Percentiles rank a stretch among this genome's conserved stretches.
phyloP scores from a whole-genome alignment of 2,329 filamentous ascomycete genomes.

The Byssoonygena ceratinophila region DNA sequence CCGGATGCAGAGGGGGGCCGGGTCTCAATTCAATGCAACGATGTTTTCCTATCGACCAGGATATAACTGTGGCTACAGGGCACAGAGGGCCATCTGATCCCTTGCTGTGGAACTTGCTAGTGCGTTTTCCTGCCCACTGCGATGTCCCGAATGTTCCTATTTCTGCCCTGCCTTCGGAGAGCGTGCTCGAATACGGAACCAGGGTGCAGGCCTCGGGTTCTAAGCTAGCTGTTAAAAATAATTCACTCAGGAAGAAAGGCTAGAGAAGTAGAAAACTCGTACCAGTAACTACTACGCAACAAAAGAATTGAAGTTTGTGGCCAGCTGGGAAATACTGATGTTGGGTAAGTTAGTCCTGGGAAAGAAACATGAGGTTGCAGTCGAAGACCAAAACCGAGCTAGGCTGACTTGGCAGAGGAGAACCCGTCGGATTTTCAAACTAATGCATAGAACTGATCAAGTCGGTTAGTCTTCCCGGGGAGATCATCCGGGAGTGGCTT shows the following conservation, averaged over 20 bases:
- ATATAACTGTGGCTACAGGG: neutral
- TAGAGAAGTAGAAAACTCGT: neutral
- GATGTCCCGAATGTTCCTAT: neutral
- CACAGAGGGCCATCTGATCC: neutral
- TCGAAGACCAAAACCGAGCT: neutral
- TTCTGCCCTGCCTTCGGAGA: neutral
- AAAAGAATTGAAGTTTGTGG: neutral
- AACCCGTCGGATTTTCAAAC: no score
- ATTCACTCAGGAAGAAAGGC: neutral
- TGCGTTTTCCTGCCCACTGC: neutral
- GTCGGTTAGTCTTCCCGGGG: neutral
- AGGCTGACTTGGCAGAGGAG: neutral
- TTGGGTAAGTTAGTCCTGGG: neutral
- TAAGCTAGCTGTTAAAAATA: neutral
- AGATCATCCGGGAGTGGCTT: neutral
- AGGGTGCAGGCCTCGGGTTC: neutral
- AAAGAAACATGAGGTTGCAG: neutral
- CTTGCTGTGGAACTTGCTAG: neutral
- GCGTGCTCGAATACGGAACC: constrained; percentile 3
- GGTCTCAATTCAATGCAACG: constrained; percentile 9
- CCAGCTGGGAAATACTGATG: neutral
- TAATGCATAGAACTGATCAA: no score
- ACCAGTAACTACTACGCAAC: neutral
- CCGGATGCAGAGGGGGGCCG: neutral
- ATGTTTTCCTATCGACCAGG: neutral